phyloP scores from a whole-genome alignment of 2,329 filamentous ascomycete genomes.

The Cadophora sp. region DNA sequence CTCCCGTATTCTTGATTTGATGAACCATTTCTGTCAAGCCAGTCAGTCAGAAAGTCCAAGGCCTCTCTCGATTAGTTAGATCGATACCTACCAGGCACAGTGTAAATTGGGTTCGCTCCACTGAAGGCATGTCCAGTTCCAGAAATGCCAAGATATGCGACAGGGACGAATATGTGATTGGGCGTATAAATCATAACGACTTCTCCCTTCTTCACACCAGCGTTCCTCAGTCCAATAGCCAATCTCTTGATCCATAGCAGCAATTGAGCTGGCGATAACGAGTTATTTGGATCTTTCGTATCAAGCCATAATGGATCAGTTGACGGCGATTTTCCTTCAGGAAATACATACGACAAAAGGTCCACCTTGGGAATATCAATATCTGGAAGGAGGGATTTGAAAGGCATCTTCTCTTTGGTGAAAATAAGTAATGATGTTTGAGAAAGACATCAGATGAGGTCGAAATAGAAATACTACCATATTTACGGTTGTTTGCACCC shows the following conservation, averaged over 20 bases:
- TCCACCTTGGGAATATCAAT: slow-evolving; percentile 37
- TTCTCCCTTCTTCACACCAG: slow-evolving; percentile 56
- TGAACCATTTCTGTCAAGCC: slow-evolving; percentile 53
- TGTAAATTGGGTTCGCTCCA: slow-evolving; percentile 60
- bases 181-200: slow-evolving; percentile 60
- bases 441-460: background rate
- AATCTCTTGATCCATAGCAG: slow-evolving; percentile 59
- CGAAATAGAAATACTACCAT: background rate
- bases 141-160: slow-evolving; percentile 60
- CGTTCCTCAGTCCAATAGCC: slow-evolving; percentile 54
- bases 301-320: slow-evolving; percentile 61
- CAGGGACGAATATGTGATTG: slow-evolving; percentile 62
- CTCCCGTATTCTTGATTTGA: slow-evolving; percentile 58
- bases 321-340: slow-evolving; percentile 50
- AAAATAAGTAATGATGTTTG: background rate
- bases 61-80: background rate
- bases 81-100: slow-evolving; percentile 50
- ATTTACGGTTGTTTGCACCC: background rate
- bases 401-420: slow-evolving; percentile 33
- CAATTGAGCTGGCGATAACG: slow-evolving; percentile 55
- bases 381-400: slow-evolving; percentile 31
- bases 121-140: slow-evolving; percentile 61
- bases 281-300: slow-evolving; percentile 51
- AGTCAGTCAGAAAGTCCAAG: background rate
- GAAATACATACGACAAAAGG: slow-evolving; percentile 39